Conservation (phyloP, 305 asterid genomes). For the Coffea humblotiana region DNA sequence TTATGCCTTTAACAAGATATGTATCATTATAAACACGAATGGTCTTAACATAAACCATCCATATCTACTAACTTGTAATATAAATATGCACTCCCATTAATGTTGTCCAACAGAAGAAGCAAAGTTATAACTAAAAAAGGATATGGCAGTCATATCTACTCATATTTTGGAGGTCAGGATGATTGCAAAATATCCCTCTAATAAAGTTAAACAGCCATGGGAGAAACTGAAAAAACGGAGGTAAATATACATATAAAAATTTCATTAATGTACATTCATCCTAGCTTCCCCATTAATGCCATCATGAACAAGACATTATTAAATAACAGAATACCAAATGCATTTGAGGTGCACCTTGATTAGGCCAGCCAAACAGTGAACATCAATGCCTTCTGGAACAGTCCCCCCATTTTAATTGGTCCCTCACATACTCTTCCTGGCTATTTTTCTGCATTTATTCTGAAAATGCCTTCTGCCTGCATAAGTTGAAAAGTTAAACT, state of each 20-base stretch:
- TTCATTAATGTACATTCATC: not conserved
- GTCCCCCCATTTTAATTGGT: conserved; percentile 81
- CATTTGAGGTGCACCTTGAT: conserved; percentile 57
- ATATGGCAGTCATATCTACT: not conserved
- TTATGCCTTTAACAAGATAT: not conserved
- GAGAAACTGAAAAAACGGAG: not conserved
- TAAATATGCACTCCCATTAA: not conserved
- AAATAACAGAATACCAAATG: not conserved
- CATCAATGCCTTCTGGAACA: conserved; percentile 82
- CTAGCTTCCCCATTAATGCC: not conserved
- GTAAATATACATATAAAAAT: not conserved
- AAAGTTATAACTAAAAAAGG: not conserved
- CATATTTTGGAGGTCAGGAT: not conserved
- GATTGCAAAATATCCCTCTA: not conserved
- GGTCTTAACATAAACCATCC: not conserved
- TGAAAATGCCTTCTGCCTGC: conserved; percentile 97
- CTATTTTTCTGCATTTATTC: conserved; percentile 96
- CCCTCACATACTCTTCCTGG: conserved; percentile 90
- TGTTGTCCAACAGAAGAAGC: not conserved
- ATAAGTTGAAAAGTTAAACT: conserved; percentile 27
- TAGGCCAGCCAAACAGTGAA: conserved; percentile 94
- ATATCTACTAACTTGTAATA: not conserved
- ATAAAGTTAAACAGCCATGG: not conserved
- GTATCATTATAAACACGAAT: not conserved
- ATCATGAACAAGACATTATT: not conserved